A percentile compares a stretch with the other conserved stretches of the same genome.
phyloP scores from a whole-genome alignment of 495 filamentous ascomycete genomes.

The Sabuloglossum arenarium region DNA sequence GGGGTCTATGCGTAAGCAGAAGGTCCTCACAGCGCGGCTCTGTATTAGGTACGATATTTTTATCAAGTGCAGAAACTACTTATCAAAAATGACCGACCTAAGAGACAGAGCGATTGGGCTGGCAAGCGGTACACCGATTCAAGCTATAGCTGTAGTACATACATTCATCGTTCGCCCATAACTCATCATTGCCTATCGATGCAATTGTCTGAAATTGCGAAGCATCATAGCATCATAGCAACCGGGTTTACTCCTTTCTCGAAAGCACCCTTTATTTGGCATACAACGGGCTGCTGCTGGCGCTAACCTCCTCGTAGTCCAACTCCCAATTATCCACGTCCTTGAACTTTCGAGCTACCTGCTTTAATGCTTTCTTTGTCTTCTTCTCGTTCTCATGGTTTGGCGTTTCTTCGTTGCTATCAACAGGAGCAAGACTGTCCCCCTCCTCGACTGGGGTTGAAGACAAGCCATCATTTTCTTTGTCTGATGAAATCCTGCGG shows the following conservation, averaged over 20 bases:
- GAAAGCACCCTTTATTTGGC: constrained; percentile 16
- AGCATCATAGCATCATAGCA: not conserved
- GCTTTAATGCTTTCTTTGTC: constrained; percentile 20
- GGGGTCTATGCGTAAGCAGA: no score
- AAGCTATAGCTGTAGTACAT: not conserved
- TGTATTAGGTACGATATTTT: no score
- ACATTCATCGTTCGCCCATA: not conserved
- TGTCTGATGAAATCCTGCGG: constrained; percentile 17
- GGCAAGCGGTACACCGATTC: no score
- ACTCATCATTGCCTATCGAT: not conserved
- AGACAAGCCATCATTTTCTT: constrained; percentile 22
- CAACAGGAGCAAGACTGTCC: constrained; percentile 12
- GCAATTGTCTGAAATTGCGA: no score
- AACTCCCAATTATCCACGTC: constrained; percentile 52
- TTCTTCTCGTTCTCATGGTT: constrained; percentile 7
- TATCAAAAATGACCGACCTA: no score
- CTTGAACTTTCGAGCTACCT: constrained; percentile 33
- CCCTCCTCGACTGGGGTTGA: constrained; percentile 10
- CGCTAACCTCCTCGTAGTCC: constrained; percentile 45
- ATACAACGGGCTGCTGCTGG: constrained; percentile 17
- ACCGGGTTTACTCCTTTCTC: no score
- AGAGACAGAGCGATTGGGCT: no score
- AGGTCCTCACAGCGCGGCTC: no score
- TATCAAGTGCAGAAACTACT: no score
- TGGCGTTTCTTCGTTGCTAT: not conserved